These are phyloP conservation scores for Lignosus rhinocerotis DNA, from an alignment of 1,284 basidiomycete genomes.

Conservation along the genomic window DNA sequence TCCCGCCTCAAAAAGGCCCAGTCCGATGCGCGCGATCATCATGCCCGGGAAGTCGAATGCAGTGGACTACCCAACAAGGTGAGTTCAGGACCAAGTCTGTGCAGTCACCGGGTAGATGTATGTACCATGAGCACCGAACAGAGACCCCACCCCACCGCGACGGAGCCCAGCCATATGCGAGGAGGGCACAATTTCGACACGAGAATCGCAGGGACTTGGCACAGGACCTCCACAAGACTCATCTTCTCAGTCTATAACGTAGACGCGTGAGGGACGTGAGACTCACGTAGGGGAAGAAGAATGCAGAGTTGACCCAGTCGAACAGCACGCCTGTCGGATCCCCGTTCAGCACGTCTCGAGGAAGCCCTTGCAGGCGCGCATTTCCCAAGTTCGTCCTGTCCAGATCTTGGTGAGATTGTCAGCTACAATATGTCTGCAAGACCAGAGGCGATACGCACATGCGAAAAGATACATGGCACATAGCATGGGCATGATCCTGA, in stretches of 20 bases:
- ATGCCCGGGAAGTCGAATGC: constrained; percentile 59
- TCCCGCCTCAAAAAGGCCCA: constrained; percentile 73
- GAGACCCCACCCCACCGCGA: constrained; percentile 70
- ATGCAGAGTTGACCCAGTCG: constrained; percentile 73
- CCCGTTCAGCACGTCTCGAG: constrained; percentile 61
- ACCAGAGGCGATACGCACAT: constrained; percentile 44
- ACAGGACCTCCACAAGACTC: constrained; percentile 51
- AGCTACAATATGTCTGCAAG: not conserved
- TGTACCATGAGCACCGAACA: constrained; percentile 70
- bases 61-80: constrained; percentile 43
- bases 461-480: constrained; percentile 75
- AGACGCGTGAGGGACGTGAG: not conserved
- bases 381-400: constrained; percentile 77
- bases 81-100: not conserved
- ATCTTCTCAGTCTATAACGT: not conserved
- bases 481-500: constrained; percentile 65
- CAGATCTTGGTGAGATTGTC: constrained; percentile 46
- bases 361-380: constrained; percentile 69
- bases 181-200: constrained; percentile 68
- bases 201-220: constrained; percentile 66
- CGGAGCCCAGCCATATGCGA: constrained; percentile 62
- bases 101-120: not conserved
- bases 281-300: constrained; percentile 74
- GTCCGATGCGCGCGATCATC: constrained; percentile 54
- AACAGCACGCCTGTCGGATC: constrained; percentile 68